phyloP scores from a whole-genome alignment of 2,329 filamentous ascomycete species.

The Curvularia spicifera region DNA sequence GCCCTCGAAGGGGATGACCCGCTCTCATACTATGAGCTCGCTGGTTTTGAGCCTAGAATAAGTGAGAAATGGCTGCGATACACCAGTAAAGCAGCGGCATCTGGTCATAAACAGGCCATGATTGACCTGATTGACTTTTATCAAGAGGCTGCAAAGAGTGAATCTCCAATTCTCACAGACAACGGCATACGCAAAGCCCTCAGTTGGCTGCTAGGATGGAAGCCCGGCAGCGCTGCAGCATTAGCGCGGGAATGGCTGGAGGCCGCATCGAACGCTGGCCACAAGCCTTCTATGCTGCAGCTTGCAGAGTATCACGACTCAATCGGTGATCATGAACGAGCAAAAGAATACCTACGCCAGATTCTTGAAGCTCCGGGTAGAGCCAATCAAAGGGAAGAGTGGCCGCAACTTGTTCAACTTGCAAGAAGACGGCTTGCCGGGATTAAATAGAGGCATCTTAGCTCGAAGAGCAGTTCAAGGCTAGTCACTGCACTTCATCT shows the following conservation, averaged over 20 bases:
- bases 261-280: constrained; percentile 33
- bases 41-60: constrained; percentile 33
- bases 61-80: constrained; percentile 52
- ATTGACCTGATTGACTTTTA: constrained; percentile 52
- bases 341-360: constrained; percentile 20
- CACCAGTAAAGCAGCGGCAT: constrained; percentile 55
- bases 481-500: background rate
- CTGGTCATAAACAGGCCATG: constrained; percentile 48
- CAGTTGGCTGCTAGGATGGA: constrained; percentile 35
- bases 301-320: constrained; percentile 32
- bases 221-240: constrained; percentile 16
- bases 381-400: constrained; percentile 32
- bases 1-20: constrained; percentile 53
- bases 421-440: constrained; percentile 32
- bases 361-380: constrained; percentile 25
- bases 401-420: constrained; percentile 32
- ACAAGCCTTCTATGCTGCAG: constrained; percentile 39
- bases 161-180: constrained; percentile 16
- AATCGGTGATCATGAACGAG: constrained; percentile 23
- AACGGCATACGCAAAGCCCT: constrained; percentile 26
- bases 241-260: constrained; percentile 44
- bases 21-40: constrained; percentile 49
- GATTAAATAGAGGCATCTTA: background rate
- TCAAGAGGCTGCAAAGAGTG: constrained; percentile 38
- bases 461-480: background rate